Evolutionary conservation across 78 protist genomes (phyloP), one percentile per base, ranked within the genome.

Genomic region (Cyanophora paradoxa): DNA sequence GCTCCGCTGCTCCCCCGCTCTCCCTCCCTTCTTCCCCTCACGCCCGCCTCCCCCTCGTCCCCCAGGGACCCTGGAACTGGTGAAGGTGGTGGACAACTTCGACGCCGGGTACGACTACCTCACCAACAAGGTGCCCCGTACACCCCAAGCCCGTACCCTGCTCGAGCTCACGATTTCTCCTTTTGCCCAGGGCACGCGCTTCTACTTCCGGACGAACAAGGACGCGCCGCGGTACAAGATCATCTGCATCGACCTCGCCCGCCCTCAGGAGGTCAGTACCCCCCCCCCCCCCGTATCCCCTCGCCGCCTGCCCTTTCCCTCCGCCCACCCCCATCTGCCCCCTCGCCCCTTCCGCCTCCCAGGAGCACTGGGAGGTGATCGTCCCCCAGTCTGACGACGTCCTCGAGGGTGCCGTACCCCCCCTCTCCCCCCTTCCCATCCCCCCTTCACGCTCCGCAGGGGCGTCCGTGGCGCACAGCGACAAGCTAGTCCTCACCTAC

Each of bases 121-220:
- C n/a, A n/a, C 67, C 48, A 89, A 87, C 63, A 52, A 57, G n/a
- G 94, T n/a, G n/a, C n/a, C n/a, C n/a, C n/a, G n/a, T n/a, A n/a
- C n/a, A n/a, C n/a, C n/a, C n/a, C n/a, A n/a, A n/a, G n/a, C n/a
- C n/a, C n/a, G n/a, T n/a, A n/a, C n/a, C n/a, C n/a, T n/a, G n/a
- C n/a, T n/a, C n/a, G n/a, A n/a, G n/a, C n/a, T n/a, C n/a, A n/a
- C n/a, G n/a, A n/a, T 48, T 13, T 48, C 56, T 48, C 56, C 56
- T 16, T 48, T 19, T 48, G 13, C 16, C 42, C 34, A 57, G 39
- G n/a, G 63, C n/a, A 39, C 76, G 22, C 16, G 10, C 17, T 74
- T 74, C 66, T 77, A 26, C 66, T 87, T 93, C 70, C 36, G 13
- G 64, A 83, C 93, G 30, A 90, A 90, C 64, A 48, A 79, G 52